A percentile compares a stretch with the other conserved stretches of the same genome.
phyloP scores from a whole-genome alignment of 805 yeast species.

The Scheffersomyces stipitis region DNA sequence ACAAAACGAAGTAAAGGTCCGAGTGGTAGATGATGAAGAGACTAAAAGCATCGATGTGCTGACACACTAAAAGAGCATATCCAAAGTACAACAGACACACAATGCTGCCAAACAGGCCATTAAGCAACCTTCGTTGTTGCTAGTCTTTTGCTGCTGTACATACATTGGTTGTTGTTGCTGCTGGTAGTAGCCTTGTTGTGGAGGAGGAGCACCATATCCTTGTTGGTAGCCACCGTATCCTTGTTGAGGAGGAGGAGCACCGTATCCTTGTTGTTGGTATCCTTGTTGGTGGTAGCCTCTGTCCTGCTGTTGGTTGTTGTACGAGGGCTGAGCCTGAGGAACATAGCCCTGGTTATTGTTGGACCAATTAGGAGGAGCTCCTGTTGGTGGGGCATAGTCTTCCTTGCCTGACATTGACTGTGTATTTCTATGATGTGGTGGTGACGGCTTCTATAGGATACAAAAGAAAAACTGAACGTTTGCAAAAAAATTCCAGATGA shows the following conservation, averaged over 20 bases:
- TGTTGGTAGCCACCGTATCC: slow-evolving; percentile 19
- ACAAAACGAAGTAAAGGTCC: too few relatives aligned
- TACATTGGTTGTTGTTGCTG: slow-evolving; percentile 47
- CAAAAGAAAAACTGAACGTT: too few relatives aligned
- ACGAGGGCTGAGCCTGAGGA: slow-evolving; percentile 13
- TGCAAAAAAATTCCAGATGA: too few relatives aligned
- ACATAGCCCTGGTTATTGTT: slow-evolving; percentile 8
- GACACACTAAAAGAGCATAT: slow-evolving; percentile 19
- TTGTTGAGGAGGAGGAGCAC: slow-evolving; percentile 24
- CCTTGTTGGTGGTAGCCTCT: slow-evolving; percentile 26
- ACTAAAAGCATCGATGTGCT: neutral
- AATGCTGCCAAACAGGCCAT: slow-evolving; percentile 40
- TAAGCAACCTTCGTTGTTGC: slow-evolving; percentile 34
- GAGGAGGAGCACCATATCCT: slow-evolving; percentile 21
- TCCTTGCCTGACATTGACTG: slow-evolving; percentile 2
- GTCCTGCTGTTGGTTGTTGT: slow-evolving; percentile 12
- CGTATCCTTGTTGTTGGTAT: slow-evolving; percentile 22
- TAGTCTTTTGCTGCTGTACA: slow-evolving; percentile 37
- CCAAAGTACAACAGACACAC: slow-evolving; percentile 38
- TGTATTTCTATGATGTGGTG: too few relatives aligned
- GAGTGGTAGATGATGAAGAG: too few relatives aligned
- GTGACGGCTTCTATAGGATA: too few relatives aligned
- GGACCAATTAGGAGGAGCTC: slow-evolving; percentile 28
- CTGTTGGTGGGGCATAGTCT: slow-evolving; percentile 25
- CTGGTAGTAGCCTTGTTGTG: slow-evolving; percentile 32